Percentiles rank a stretch among this genome's conserved stretches.
Evolutionary conservation across 1,139 yeast species (phyloP).

Genomic region (Kodamaea anthophila): DNA sequence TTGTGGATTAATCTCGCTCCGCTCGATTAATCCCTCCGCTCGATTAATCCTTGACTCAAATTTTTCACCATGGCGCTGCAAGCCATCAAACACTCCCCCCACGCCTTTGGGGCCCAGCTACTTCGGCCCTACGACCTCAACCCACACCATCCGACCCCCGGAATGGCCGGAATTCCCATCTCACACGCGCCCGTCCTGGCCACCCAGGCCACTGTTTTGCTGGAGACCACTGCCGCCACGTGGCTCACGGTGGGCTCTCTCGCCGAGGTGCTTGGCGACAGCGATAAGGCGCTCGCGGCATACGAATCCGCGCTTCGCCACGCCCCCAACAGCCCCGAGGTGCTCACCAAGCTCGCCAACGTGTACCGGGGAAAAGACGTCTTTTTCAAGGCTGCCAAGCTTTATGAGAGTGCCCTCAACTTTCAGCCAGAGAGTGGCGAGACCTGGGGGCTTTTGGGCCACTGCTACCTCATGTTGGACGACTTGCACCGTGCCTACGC

Average conservation of each 20-base stretch:
- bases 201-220: slow-evolving; percentile 22
- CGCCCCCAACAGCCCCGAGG: slow-evolving; percentile 79
- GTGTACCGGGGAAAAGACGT: slow-evolving; percentile 84
- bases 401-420: slow-evolving; percentile 79
- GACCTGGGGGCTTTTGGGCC: slow-evolving; percentile 96
- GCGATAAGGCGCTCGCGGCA: slow-evolving; percentile 82
- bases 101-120: no score
- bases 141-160: no score
- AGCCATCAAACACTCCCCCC: no score
- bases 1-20: no score
- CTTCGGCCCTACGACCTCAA: no score
- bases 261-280: slow-evolving; percentile 86
- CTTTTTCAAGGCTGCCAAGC: slow-evolving; percentile 89
- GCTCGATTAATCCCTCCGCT: no score
- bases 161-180: no score
- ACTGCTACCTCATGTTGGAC: slow-evolving; percentile 93
- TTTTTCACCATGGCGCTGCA: no score
- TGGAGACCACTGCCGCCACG: slow-evolving; percentile 79
- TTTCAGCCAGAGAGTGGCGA: slow-evolving; percentile 88
- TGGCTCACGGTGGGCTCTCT: slow-evolving; percentile 91
- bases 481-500: slow-evolving; percentile 93
- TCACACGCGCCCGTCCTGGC: no score
- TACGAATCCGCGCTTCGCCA: slow-evolving; percentile 88
- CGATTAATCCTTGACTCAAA: no score
- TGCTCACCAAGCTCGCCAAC: slow-evolving; percentile 80